Base-by-base conservation (phyloP, 805 yeast genomes). In the Pichia scutulata region DNA sequence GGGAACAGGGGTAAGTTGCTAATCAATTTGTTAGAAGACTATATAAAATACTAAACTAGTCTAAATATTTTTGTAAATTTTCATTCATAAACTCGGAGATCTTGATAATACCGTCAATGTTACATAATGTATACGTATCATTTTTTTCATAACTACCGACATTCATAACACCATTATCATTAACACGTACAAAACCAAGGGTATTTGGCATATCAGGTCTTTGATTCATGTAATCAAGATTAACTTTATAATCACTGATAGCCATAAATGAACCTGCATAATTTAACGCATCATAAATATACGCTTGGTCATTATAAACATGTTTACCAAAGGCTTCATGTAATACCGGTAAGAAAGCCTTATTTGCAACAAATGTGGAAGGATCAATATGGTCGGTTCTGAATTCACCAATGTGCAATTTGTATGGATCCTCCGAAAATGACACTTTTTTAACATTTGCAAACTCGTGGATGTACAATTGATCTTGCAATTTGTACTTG, bases 171-270 rank as follows among this genome's bases (percentile, higher is more conserved):
- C 87, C 86, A 3, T 71, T 60, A 1, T 54, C 64, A 54, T 76
- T 76, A 2, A 86, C 84, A 54, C 75, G 74, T 10, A 86, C 81
- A 58, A 82, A 84, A 1, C 95, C 95, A 47, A 80, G 70, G 2
- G 81, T 79, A 57, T 84, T 85, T 53, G 84, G 87, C 9, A 84
- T 76, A 21, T 82, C 85, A 1, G 92, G 88, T 14, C 62, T 52
- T 49, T 63, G 66, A 75, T 76, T 55, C 93, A 71, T 33, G 53
- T 76, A 78, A 22, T 75, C 68, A 1, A 92, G 89, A 1, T 79
- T 73, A 44, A 74, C 77, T 52, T 93, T 72, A 53, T 82, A 71
- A 61, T 86, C 95, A 56, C 78, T 83, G 42, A 87, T 76, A 8
- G 89, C 88, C 83, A 84, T 78, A 62, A 68, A 81, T 0, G 75